Evolutionary conservation across 768 basidiomycete species (phyloP), one percentile per base, ranked within the genome.

Genomic region (Pholiota molesta): DNA sequence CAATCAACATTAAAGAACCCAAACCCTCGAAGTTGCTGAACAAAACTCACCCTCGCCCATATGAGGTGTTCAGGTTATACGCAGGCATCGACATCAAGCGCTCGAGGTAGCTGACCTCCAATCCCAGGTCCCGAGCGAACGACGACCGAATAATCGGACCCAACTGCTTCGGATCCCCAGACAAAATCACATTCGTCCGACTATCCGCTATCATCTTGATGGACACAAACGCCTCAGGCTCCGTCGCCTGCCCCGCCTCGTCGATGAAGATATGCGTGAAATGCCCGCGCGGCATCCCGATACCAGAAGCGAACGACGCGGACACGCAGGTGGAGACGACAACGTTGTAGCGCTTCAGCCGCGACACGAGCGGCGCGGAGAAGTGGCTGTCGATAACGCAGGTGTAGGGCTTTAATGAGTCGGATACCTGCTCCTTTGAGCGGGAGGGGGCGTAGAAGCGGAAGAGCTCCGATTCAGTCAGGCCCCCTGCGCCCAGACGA

Each of bases 221-320:
- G 0, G 83, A 75, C 16, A 89, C 78, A 72, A 89, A 86, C 0
- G 79, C 78, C 69, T 90, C 89, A 0, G 88, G 86, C 69, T 91
- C 89, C 0, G 85, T 86, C 2, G 88, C 87, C 66, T 91, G 89
- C 0, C 87, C 89, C 0, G 88, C 89, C 68, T 91, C 89, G 65
- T 91, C 89, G 9, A 89, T 72, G 68, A 91, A 87, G 14, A 91
- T 86, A 62, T 91, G 87, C 9, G 77, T 80, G 69, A 85, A 91
- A 69, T 89, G 84, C 0, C 89, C 89, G 1, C 80, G 75, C 0
- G 79, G 73, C 47, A 90, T 77, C 0, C 88, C 88, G 40, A 89
- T 77, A 0, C 83, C 83, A 26, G 79, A 78, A 1, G 78, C 75
- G 42, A 87, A 79, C 1, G 84, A 83, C 0, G 86, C 84, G 0